These are phyloP conservation scores for Colletotrichum tanaceti DNA, from an alignment of 2,329 filamentous ascomycete species.

Conservation along the genomic window DNA sequence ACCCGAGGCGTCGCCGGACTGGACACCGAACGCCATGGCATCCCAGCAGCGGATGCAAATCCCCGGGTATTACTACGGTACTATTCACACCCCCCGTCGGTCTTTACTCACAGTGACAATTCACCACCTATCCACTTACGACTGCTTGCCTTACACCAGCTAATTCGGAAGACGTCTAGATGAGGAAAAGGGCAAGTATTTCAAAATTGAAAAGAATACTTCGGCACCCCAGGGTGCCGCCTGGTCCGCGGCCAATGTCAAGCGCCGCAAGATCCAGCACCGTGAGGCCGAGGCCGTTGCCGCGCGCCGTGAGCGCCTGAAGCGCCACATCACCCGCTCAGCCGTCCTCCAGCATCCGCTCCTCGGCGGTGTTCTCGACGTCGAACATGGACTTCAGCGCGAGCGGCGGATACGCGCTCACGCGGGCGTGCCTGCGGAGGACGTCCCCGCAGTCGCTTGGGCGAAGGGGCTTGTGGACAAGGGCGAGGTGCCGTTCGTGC, in stretches of 20 bases:
- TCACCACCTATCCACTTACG: neutral
- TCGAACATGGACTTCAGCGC: constrained; percentile 50
- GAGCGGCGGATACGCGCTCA: constrained; percentile 20
- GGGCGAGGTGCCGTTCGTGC: constrained; percentile 53
- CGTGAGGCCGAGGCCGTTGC: constrained; percentile 48
- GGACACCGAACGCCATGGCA: constrained; percentile 32
- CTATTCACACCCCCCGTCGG: constrained; percentile 11
- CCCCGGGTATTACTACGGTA: constrained; percentile 67
- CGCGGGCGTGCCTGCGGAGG: constrained; percentile 40
- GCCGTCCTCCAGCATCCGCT: constrained; percentile 46
- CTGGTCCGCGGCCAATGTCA: constrained; percentile 70
- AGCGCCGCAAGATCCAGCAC: constrained; percentile 63
- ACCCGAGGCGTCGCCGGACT: constrained; percentile 2
- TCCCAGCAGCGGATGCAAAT: constrained; percentile 50
- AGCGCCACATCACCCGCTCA: constrained; percentile 54
- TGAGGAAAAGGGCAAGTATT: constrained; percentile 71
- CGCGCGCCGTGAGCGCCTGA: constrained; percentile 48
- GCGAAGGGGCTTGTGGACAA: constrained; percentile 53
- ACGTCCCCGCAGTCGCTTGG: constrained; percentile 53
- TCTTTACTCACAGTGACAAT: neutral
- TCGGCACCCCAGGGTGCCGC: constrained; percentile 61
- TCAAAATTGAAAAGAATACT: constrained; percentile 71
- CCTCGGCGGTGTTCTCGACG: constrained; percentile 49
- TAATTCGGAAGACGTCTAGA: constrained; percentile 52
- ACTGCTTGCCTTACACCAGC: neutral